Evolutionary conservation across 352 stramenopile species (phyloP), one percentile per base, ranked within the genome.

Genomic region (Phytopythium sindhum): DNA sequence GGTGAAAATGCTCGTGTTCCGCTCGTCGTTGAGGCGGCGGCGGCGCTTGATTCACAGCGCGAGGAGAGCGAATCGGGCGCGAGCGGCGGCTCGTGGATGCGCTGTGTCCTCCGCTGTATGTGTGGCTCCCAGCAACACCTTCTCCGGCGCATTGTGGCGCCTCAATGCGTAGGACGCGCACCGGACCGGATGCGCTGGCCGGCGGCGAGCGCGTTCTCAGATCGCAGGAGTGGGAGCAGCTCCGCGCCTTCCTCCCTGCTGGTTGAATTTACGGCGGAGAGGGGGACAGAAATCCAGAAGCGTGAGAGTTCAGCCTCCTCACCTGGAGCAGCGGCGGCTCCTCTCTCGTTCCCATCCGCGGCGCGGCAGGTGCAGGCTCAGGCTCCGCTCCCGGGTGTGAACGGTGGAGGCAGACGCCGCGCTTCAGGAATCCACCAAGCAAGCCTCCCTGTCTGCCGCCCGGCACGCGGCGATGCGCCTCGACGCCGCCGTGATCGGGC

Each of bases 241-340:
- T 11, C 9, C 21, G 10, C 15, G 26, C 26, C 21, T 37, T 14
- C 11, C 24, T 14, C 28, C 33, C 54, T 48, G 54, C 31, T 60
- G 58, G 39, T 60, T 73, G 57, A 60, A 68, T 26, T 58, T 61
- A 31, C 44, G 26, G 23, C 17, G 44, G 15, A 66, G 61, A 71
- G 69, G 66, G 63, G 66, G 44, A 77, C 67, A 72, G 60, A 72
- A 72, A 77, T 77, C 70, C 44, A 74, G 70, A 23, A 54, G 52
- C 28, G 51, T 9, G 31, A 37, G 31, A 37, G 9, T 37, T 37
- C 31, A 35, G 47, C 10, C 23, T 35, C 23, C n/a, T 35, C 23
- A 19, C 21, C 11, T 23, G 15, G 42, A 23, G 42, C 26, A 8
- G 26, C 48, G 23, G 48, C 15, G 26, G 31, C 9, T 37, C 31